phyloP scores from a whole-genome alignment of 352 stramenopile species.

The Phytophthora sojae region DNA sequence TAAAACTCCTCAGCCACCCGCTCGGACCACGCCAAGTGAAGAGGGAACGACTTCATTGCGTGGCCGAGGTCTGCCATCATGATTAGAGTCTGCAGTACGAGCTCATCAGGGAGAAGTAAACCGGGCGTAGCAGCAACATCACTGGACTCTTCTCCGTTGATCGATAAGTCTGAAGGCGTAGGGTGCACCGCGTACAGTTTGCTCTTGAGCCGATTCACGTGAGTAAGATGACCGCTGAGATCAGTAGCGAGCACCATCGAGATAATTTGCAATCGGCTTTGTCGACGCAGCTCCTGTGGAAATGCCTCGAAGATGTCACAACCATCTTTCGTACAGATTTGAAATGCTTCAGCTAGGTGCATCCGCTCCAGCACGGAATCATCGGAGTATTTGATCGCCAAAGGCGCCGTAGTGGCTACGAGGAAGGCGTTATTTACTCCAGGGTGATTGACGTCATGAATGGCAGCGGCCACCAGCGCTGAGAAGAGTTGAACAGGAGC shows the following conservation, averaged over 20 bases:
- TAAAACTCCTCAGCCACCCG: slow-evolving; percentile 78
- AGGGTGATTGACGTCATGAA: slow-evolving; percentile 94
- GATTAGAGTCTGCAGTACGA: slow-evolving; percentile 71
- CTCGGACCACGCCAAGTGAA: slow-evolving; percentile 67
- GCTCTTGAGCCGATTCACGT: slow-evolving; percentile 82
- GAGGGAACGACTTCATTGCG: slow-evolving; percentile 67
- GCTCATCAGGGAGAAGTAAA: slow-evolving; percentile 46
- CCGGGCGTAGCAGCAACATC: slow-evolving; percentile 3
- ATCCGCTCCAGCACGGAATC: slow-evolving; percentile 91
- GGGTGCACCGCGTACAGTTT: slow-evolving; percentile 62
- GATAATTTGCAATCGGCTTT: slow-evolving; percentile 80
- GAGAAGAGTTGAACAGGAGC: slow-evolving; percentile 68
- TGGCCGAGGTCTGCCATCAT: slow-evolving; percentile 84
- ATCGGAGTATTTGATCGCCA: slow-evolving; percentile 95
- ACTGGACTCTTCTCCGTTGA: slow-evolving; percentile 12
- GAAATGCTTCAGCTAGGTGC: slow-evolving; percentile 77
- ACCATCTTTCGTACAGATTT: slow-evolving; percentile 66
- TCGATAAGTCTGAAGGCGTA: slow-evolving; percentile 39
- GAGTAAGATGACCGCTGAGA: slow-evolving; percentile 76
- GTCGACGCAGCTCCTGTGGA: slow-evolving; percentile 50
- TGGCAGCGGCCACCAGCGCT: slow-evolving; percentile 88
- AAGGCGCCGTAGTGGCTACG: slow-evolving; percentile 77
- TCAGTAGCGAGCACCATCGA: slow-evolving; percentile 88
- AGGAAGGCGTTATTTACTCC: slow-evolving; percentile 94
- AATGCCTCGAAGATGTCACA: slow-evolving; percentile 80